Base-by-base conservation (phyloP, 1,284 basidiomycete species). In the Coniophora puteana region DNA sequence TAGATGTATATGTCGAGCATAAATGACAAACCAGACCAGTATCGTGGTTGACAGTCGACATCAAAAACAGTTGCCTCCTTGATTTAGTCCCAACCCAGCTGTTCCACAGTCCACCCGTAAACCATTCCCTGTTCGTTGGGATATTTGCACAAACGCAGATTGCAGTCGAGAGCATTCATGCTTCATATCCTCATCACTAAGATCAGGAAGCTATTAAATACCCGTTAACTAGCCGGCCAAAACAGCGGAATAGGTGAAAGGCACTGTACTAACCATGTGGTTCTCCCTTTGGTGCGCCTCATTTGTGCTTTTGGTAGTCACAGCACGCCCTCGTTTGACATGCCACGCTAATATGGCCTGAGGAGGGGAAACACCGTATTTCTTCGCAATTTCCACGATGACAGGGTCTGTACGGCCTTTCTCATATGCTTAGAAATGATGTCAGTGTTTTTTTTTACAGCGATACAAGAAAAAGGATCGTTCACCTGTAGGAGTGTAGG, bases 321-420 rank as follows among this genome's bases (percentile, higher is more conserved):
- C 59, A 16, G 57, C 51, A 8, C 63, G 62, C 4, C 66, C 67
- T 18, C 72, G 59, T 4, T 63, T 54, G 20, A 71, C 36, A 46
- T 74, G 71, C 71, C 72, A 75, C 1, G 66, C 64, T 4, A 74
- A 54, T 21, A 67, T 64, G 23, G 72, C 49, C 49, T 74, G 70
- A 3, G 59, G 62, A 1, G 70, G 59, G 1, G 63, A 58, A 2
- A 62, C 66, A 5, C 61, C 59, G 47, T 74, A 69, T 44, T 72
- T 74, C 35, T 53, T 49, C 1, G 71, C 71, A 11, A 75, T 52
- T 33, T 62, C 59, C 16, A 59, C 54, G 38, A 73, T 67, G 5
- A 62, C 48, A 1, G 68, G 65, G 46, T 74, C 67, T 6, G 51
- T 54, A 11, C 65, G 62, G 16, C 74, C 69, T n/a, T 38, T 56